A percentile compares a stretch with the other conserved stretches of the same genome.
These are phyloP conservation scores for Rhizoclosmatium sp. DNA, from an alignment of 192 early-diverging fungal species.

Conservation along the genomic window DNA sequence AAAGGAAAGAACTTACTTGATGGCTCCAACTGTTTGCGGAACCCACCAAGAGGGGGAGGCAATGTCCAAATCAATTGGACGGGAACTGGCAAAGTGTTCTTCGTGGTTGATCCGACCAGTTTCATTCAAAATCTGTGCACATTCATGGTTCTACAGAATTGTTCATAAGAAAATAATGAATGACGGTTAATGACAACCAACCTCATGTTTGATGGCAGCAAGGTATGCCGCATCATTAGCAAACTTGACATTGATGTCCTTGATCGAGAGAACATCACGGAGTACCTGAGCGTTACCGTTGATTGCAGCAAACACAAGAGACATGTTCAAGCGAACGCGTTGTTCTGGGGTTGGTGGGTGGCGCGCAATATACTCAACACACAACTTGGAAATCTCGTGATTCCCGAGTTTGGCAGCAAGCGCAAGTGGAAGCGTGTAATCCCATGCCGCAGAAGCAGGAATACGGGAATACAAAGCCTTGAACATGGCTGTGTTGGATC, in stretches of 20 bases:
- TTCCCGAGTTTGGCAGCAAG: background rate
- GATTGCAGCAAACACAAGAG: conserved; percentile 15
- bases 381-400: background rate
- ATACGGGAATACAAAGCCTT: background rate
- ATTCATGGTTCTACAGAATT: background rate
- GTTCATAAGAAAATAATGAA: no score
- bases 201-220: background rate
- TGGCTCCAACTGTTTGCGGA: background rate
- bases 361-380: background rate
- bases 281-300: background rate
- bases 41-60: conserved; percentile 22
- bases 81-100: background rate
- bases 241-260: background rate
- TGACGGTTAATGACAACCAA: no score
- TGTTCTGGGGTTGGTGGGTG: background rate
- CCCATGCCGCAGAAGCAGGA: background rate
- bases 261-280: background rate
- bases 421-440: conserved; percentile 19
- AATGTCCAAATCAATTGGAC: conserved; percentile 23
- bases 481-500: background rate
- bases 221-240: conserved; percentile 23
- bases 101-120: conserved; percentile 7
- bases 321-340: background rate
- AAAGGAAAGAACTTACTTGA: background rate
- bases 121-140: background rate